Conservation (phyloP, 148 eudicot genomes). For the Dysphania ambrosioides region DNA sequence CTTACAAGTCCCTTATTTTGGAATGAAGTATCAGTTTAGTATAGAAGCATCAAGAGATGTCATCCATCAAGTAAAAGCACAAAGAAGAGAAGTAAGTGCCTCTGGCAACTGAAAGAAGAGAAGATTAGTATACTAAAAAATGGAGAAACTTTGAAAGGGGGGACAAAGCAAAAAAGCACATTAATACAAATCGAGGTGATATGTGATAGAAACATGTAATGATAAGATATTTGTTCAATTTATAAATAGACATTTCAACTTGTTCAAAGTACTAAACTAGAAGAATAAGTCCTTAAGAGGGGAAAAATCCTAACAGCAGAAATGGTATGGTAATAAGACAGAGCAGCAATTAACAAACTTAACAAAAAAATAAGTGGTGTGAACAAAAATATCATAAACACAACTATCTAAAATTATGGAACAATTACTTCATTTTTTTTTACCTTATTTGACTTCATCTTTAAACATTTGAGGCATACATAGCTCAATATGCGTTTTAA, state of each 20-base stretch:
- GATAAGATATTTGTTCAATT: not conserved
- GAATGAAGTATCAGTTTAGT: not conserved
- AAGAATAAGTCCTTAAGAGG: too few species aligned
- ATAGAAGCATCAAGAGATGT: not conserved
- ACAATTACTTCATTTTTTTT: not conserved
- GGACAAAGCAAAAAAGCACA: not conserved
- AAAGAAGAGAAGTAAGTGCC: not conserved
- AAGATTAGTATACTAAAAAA: not conserved
- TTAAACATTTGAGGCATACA: conserved; percentile 69
- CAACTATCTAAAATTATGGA: not conserved
- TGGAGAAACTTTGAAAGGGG: not conserved
- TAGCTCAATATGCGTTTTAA: conserved; percentile 49
- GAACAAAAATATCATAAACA: not conserved
- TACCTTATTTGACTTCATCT: conserved; percentile 67
- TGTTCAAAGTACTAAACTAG: too few species aligned
- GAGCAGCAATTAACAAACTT: too few species aligned
- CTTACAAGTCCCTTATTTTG: not conserved
- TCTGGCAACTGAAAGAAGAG: not conserved
- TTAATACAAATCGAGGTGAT: not conserved
- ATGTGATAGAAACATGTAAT: not conserved
- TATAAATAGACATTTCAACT: not conserved
- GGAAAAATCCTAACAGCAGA: too few species aligned
- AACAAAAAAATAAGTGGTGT: too few species aligned
- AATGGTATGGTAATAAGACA: too few species aligned
- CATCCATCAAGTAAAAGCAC: not conserved